phyloP scores from a whole-genome alignment of 768 basidiomycete genomes.

The Russula vinacea region DNA sequence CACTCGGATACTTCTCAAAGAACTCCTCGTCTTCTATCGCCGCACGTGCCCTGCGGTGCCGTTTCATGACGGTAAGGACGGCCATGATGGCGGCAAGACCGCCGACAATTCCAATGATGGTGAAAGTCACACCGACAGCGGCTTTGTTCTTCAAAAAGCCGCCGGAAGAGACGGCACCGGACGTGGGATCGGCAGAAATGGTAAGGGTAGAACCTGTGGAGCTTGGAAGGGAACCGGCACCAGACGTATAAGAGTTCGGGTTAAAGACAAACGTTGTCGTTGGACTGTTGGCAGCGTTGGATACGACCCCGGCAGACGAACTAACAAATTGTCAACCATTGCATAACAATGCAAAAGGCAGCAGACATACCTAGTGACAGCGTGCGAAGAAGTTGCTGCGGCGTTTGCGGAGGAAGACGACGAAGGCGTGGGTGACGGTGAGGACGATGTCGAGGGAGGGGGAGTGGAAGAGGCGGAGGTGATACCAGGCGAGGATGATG shows the following conservation, averaged over 20 bases:
- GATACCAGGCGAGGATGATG: background rate
- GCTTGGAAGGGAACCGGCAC: background rate
- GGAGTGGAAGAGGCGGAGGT: background rate
- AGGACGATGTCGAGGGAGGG: background rate
- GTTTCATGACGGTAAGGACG: background rate
- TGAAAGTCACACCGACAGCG: slow-evolving; percentile 32
- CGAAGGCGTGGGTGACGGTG: background rate
- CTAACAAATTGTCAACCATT: slow-evolving; percentile 1
- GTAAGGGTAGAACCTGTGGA: background rate
- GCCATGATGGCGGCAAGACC: slow-evolving; percentile 10
- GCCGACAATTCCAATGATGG: slow-evolving; percentile 29
- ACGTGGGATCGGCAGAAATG: background rate
- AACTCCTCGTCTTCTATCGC: slow-evolving; percentile 10
- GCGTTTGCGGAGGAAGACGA: background rate
- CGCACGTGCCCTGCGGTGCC: slow-evolving; percentile 3
- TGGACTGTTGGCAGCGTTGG: background rate
- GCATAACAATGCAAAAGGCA: background rate
- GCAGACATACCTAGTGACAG: background rate
- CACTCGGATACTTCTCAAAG: slow-evolving; percentile 21
- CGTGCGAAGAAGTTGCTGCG: background rate
- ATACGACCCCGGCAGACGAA: background rate
- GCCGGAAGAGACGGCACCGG: background rate
- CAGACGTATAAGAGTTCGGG: background rate
- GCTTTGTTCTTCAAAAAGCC: slow-evolving; percentile 27
- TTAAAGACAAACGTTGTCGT: background rate